Conservation (phyloP, 345 rosid genomes). For the Hibiscus trionum region DNA sequence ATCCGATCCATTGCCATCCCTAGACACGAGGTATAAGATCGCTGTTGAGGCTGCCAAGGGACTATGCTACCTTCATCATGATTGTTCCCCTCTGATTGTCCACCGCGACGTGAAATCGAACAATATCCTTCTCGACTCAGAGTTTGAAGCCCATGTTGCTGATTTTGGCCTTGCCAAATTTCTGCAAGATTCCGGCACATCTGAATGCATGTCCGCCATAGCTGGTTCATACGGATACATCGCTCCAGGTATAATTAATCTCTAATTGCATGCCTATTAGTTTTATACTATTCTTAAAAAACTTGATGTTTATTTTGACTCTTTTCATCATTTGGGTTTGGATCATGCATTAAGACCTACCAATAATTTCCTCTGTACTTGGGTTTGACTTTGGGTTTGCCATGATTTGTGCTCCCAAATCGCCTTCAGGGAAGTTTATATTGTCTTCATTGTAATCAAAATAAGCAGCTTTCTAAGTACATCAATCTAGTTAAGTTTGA, state of each 20-base stretch:
- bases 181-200: constrained; percentile 84
- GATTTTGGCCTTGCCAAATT: constrained; percentile 93
- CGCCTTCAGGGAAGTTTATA: constrained; percentile 3
- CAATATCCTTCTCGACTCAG: constrained; percentile 75
- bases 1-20: too few relatives aligned
- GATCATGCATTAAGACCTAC: constrained; percentile 10
- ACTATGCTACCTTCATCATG: constrained; percentile 82
- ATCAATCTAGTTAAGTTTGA: constrained; percentile 13
- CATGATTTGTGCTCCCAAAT: constrained; percentile 16
- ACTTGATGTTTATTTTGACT: constrained; percentile 15
- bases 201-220: constrained; percentile 94
- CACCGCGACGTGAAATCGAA: constrained; percentile 85
- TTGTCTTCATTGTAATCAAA: constrained; percentile 11
- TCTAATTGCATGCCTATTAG: neutral
- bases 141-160: constrained; percentile 88
- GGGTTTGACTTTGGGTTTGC: neutral
- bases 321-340: constrained; percentile 6
- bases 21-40: constrained; percentile 73
- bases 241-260: constrained; percentile 63
- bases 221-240: constrained; percentile 96
- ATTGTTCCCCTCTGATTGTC: constrained; percentile 80
- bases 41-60: constrained; percentile 88
- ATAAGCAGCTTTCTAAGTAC: constrained; percentile 25
- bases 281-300: neutral
- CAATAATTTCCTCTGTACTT: constrained; percentile 8